Base-by-base conservation (phyloP, 2,329 filamentous ascomycete species). In the Pyrenophora tritici-repentis region DNA sequence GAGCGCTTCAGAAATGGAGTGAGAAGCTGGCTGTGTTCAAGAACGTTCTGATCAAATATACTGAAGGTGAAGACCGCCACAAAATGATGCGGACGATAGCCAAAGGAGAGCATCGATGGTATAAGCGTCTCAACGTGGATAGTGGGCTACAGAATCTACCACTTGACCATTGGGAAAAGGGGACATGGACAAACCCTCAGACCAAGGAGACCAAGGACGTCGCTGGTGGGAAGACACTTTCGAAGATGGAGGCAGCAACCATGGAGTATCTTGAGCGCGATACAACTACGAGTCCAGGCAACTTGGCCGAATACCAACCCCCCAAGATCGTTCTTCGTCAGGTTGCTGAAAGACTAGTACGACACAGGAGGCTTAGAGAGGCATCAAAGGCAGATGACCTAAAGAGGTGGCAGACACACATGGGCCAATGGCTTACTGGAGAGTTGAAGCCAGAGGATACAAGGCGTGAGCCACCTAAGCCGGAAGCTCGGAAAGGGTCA, bases 21-120 rank as follows among this genome's bases (percentile, higher is more conserved):
- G 78, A 81, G 48, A 80, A 79, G 61, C 72, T 77, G 26, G 77
- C 78, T 4, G 77, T 81, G 1, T 73, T 80, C 55, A 78, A 77
- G 38, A 79, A 80, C 42, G 61, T 81, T 17, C 61, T 81, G 42
- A 78, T 81, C 68, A 80, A 80, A 51, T 81, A 80, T 62, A 81
- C 78, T 4, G 78, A 80, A 58, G 78, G 78, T 31, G 78, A 81
- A 55, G 72, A 76, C 36, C 71, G 76, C 47, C 78, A 81, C 55
- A 70, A 76, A 33, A 73, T 73, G 45, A 79, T 79, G 76, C 68
- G 76, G 8, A 70, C 73, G 18, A 74, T 77, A 20, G 77, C 78
- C 1, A 72, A 71, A 32, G 78, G 78, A 35, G 76, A 81, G 57
- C 69, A 79, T 50, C 75, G 75, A 1, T 81, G 78, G 78, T 80